These are phyloP conservation scores for Sporobolomyces phaffii DNA, from an alignment of 768 basidiomycete species.

Conservation along the genomic window DNA sequence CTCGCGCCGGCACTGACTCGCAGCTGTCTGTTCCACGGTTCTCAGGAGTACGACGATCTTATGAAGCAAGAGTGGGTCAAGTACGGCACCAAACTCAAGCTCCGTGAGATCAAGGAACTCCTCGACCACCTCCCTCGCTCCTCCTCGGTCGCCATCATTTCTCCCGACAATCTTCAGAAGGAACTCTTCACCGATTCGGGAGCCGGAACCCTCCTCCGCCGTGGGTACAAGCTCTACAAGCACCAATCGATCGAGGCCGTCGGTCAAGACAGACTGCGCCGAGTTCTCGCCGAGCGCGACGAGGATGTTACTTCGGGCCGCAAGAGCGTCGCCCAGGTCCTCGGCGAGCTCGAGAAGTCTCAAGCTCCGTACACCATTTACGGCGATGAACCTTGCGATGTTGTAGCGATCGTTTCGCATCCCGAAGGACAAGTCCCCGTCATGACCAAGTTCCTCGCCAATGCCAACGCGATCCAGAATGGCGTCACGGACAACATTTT, in stretches of 20 bases:
- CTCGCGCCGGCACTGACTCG: too few relatives aligned
- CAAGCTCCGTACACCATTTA: conserved; percentile 76
- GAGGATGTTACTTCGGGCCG: conserved; percentile 77
- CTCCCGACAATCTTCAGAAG: conserved; percentile 82
- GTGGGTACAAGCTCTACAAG: conserved; percentile 96
- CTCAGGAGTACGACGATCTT: conserved; percentile 80
- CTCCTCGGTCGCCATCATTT: conserved; percentile 97
- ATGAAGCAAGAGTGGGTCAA: conserved; percentile 99
- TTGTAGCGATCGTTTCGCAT: conserved; percentile 86
- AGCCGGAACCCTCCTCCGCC: conserved; percentile 93
- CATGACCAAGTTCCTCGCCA: conserved; percentile 84
- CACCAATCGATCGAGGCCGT: conserved; percentile 71
- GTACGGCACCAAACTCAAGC: conserved; percentile 96
- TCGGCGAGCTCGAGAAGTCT: conserved; percentile 69
- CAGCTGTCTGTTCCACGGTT: too few relatives aligned
- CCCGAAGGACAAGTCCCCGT: conserved; percentile 83
- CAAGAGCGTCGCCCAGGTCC: conserved; percentile 78
- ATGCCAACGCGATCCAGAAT: conserved; percentile 82
- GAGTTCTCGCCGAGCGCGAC: conserved; percentile 91
- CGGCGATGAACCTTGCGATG: conserved; percentile 96
- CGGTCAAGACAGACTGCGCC: conserved; percentile 88
- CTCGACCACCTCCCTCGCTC: conserved; percentile 96
- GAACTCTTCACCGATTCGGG: conserved; percentile 98
- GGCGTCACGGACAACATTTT: conserved; percentile 96
- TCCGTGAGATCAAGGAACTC: conserved; percentile 98